A percentile compares a stretch with the other conserved stretches of the same genome.
Evolutionary conservation across 2,329 filamentous ascomycete species (phyloP).

Genomic region (Fonsecaea nubica): DNA sequence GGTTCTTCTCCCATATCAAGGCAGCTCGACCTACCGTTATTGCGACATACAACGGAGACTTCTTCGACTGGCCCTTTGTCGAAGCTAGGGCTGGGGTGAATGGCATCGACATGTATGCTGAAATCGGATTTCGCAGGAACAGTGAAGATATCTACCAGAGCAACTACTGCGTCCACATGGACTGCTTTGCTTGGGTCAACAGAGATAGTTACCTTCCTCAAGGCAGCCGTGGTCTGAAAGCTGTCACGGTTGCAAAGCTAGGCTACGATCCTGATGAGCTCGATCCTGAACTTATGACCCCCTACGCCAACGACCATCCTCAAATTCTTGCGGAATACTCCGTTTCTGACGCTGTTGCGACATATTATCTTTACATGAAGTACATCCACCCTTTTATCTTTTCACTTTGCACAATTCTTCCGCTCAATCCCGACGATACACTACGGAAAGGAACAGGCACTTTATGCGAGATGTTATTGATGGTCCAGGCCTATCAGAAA

Average conservation of each 20-base stretch:
- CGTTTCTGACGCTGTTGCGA: constrained; percentile 97
- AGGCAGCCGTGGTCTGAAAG: constrained; percentile 94
- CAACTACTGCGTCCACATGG: constrained; percentile 96
- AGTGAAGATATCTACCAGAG: constrained; percentile 96
- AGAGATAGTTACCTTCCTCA: constrained; percentile 97
- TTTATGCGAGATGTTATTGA: constrained; percentile 98
- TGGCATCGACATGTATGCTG: constrained; percentile 98
- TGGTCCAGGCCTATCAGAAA: constrained; percentile 95
- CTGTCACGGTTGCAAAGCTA: constrained; percentile 95
- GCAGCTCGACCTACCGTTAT: constrained; percentile 94
- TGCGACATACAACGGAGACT: constrained; percentile 99
- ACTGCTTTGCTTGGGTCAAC: constrained; percentile 98
- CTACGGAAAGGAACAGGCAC: constrained; percentile 96
- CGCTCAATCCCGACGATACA: constrained; percentile 89
- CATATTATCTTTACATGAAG: constrained; percentile 99
- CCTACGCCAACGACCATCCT: constrained; percentile 81
- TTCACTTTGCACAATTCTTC: constrained; percentile 95
- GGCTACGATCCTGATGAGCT: constrained; percentile 98
- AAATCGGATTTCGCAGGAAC: constrained; percentile 96
- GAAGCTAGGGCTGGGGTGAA: constrained; percentile 90
- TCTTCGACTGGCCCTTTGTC: constrained; percentile 99
- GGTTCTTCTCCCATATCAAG: constrained; percentile 96
- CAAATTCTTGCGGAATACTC: constrained; percentile 97
- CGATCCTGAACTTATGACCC: constrained; percentile 96
- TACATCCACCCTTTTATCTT: constrained; percentile 99